Base-by-base conservation (phyloP, 306 rosid species). In the Chamaecrista fasciculata region DNA sequence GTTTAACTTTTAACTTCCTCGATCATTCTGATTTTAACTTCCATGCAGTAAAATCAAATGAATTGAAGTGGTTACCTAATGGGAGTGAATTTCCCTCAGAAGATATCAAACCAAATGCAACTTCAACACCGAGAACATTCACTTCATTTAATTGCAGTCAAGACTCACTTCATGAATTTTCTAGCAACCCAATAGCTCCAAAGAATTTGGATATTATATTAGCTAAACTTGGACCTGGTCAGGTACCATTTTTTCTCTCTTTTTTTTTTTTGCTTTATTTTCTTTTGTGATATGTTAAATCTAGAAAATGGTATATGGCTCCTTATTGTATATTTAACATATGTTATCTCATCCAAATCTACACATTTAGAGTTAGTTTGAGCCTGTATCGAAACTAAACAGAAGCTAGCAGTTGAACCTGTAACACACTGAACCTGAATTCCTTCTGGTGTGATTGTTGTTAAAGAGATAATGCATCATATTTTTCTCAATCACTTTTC, bases 101-200 rank as follows among this genome's bases (percentile, higher is more conserved):
- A 51, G 80, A 70, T 66, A 31, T 65, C 24, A 86, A 79, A 53
- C 69, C 87, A 55, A 70, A 33, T 70, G 62, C 85, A 18, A 72
- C 80, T 65, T 69, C 91, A 66, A 83, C 78, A 77, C 86, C 86
- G 40, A 88, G 79, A 75, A 91, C 96, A 6, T 88, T 86, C 77
- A 86, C 99, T 61, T 86, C 96, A 33, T 94, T 94, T 74, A 62
- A 33, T 72, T 86, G 90, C 90, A 83, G 91, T 73, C 96, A 94
- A 79, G 87, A 84, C 34, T 70, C 83, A 0, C 64, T 89, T 37
- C 88, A 89, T 31, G 89, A 85, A 76, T 87, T 95, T 80, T 75
- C 91, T 37, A 39, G 69, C 78, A 81, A 82, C 40, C 79, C 87
- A 53, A 67, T 77, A 67, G 69, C 67, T 51, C 87, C 85, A 25